phyloP scores from a whole-genome alignment of 2,329 filamentous ascomycete genomes.

The Coniochaeta hoffmannii region DNA sequence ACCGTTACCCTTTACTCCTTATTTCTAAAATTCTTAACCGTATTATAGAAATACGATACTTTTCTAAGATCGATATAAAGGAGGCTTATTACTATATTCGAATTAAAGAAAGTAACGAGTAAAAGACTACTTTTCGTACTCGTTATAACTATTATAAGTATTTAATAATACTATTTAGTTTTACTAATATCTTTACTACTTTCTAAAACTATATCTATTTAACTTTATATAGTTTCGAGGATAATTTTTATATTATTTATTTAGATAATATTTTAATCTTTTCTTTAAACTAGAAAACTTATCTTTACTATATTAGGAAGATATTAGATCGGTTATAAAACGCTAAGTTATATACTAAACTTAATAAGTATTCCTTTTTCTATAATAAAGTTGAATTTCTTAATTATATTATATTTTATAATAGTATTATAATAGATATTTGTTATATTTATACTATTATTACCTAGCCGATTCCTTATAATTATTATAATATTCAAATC shows the following conservation, averaged over 20 bases:
- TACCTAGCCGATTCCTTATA: no score
- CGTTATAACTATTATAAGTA: slow-evolving; percentile 20
- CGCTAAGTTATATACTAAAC: no score
- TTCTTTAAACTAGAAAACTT: no score
- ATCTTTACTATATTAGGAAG: no score
- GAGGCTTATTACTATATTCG: slow-evolving; percentile 12
- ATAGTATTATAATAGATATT: no score
- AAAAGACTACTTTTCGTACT: slow-evolving; percentile 21
- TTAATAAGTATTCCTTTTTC: no score
- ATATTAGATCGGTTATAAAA: no score
- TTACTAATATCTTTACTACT: slow-evolving; percentile 13
- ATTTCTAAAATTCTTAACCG: slow-evolving; percentile 21
- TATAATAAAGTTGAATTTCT: no score
- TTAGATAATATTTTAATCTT: slow-evolving; percentile 8
- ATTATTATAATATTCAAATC: no score
- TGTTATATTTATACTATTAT: no score
- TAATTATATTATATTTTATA: no score
- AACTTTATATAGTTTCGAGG: neutral
- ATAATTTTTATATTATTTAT: slow-evolving; percentile 8
- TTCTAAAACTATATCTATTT: slow-evolving; percentile 9
- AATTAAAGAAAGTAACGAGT: slow-evolving; percentile 19
- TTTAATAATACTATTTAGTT: slow-evolving; percentile 20
- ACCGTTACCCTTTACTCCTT: slow-evolving; percentile 21
- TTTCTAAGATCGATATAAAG: slow-evolving; percentile 21
- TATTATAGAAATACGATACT: slow-evolving; percentile 16